A percentile compares a stretch with the other conserved stretches of the same genome.
phyloP scores from a whole-genome alignment of 2,329 filamentous ascomycete species.

The Alternaria consortialis region DNA sequence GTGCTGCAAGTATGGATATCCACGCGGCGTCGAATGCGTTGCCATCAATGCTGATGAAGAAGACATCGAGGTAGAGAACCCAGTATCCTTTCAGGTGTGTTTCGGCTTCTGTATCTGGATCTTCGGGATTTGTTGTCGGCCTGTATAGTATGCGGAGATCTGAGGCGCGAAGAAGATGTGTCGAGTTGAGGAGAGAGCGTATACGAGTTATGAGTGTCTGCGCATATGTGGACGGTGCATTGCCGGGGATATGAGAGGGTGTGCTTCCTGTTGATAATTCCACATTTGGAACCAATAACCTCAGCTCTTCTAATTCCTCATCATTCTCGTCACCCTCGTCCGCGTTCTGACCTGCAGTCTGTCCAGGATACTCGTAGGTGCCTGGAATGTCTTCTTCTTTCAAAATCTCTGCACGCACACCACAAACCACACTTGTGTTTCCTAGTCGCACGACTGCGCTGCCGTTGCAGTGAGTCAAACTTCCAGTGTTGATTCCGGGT shows the following conservation, averaged over 20 bases:
- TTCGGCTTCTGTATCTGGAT: slow-evolving; percentile 58
- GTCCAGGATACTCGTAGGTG: slow-evolving; percentile 53
- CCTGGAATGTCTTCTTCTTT: slow-evolving; percentile 76
- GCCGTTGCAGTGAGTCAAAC: slow-evolving; percentile 87
- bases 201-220: slow-evolving; percentile 86
- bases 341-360: slow-evolving; percentile 25
- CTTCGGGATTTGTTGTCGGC: slow-evolving; percentile 54
- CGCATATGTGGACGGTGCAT: slow-evolving; percentile 79
- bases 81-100: slow-evolving; percentile 82
- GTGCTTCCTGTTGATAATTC: slow-evolving; percentile 91
- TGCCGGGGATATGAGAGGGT: slow-evolving; percentile 83
- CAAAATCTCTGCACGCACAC: slow-evolving; percentile 86
- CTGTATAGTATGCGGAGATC: slow-evolving; percentile 78
- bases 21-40: slow-evolving; percentile 93
- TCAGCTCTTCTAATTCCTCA: slow-evolving; percentile 59
- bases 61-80: slow-evolving; percentile 93
- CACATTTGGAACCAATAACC: slow-evolving; percentile 90
- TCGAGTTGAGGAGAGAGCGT: slow-evolving; percentile 77
- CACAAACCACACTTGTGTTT: slow-evolving; percentile 94
- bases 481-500: slow-evolving; percentile 81
- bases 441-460: slow-evolving; percentile 88
- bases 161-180: slow-evolving; percentile 70
- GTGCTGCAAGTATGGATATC: slow-evolving; percentile 81
- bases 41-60: slow-evolving; percentile 92
- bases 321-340: slow-evolving; percentile 30